Base-by-base conservation (phyloP, 768 basidiomycete genomes). In the Paxillus involutus region DNA sequence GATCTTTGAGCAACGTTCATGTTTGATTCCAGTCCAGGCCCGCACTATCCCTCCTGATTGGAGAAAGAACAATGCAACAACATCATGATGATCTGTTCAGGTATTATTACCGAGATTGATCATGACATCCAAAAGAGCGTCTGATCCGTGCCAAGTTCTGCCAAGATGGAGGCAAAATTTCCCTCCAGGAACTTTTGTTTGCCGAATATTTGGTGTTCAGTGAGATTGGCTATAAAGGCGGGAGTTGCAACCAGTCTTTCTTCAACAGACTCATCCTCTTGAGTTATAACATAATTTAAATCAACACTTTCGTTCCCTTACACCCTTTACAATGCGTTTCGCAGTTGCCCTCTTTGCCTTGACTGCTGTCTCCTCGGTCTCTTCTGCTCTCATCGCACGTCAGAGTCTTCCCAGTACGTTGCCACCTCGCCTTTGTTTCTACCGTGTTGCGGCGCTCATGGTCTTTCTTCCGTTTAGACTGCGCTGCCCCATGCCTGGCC, bases 401-500 rank as follows among this genome's bases (percentile, higher is more conserved):
- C 63, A 67, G 44, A 42, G 26, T 51, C 33, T 64, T 33, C 59
- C 67, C 14, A 37, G 72, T 72, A 46, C 10, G 67, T 62, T 17
- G 30, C 24, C 21, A 29, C 32, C 3, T 30, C 11, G 13, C 13
- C 45, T 45, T 39, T 48, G 12, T 54, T 36, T 13, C n/a, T 2
- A 6, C 2, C 12, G 5, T 21, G 26, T 49, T 6, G 24, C 19
- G 19, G 14, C 29, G 21, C 35, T 59, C 47, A 46, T 32, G 16
- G 21, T 33, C 5, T 37, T 17, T 49, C 19, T 47, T 39, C 17
- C 33, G 17, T 24, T 33, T 57, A 88, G 86, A 40, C 49, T 89
- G 88, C 62, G 78, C 83, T 3, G 16, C 14, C 0, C 0, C 66
- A 16, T 90, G 89, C 69, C 59, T 87, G 8, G 47, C 67, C 7